Conservation (phyloP, 1,284 basidiomycete species). For the Ceratorhiza oryzae-sativae region DNA sequence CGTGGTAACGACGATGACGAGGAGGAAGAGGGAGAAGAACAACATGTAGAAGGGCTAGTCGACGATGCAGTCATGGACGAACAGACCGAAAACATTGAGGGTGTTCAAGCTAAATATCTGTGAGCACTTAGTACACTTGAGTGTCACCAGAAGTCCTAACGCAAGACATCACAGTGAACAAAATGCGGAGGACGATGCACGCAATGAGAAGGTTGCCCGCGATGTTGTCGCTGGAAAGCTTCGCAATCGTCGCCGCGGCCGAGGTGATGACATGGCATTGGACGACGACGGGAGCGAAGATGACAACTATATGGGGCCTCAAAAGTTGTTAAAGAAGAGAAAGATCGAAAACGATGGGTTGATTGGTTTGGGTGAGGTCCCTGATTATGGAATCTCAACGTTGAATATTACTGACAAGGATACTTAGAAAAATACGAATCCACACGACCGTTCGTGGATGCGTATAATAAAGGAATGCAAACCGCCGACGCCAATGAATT, state of each 20-base stretch:
- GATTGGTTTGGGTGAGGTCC: constrained; percentile 39
- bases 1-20: constrained; percentile 41
- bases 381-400: no score
- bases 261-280: constrained; percentile 42
- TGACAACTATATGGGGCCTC: constrained; percentile 2
- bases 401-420: not conserved
- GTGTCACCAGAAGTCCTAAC: constrained; percentile 42
- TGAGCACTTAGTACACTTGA: constrained; percentile 21
- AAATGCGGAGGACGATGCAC: constrained; percentile 42
- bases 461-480: constrained; percentile 36
- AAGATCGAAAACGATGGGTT: constrained; percentile 39
- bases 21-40: constrained; percentile 41
- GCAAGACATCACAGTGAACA: constrained; percentile 43
- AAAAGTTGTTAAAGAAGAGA: constrained; percentile 40
- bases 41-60: constrained; percentile 42
- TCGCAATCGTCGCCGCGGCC: constrained; percentile 43
- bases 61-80: constrained; percentile 40
- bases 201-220: constrained; percentile 41
- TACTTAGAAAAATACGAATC: constrained; percentile 26
- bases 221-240: constrained; percentile 44
- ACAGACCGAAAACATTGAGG: constrained; percentile 26
- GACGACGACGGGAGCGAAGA: constrained; percentile 43
- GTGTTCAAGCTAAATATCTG: constrained; percentile 41
- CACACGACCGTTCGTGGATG: constrained; percentile 38
- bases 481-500: constrained; percentile 40